A percentile compares a stretch with the other conserved stretches of the same genome.
Conservation (phyloP, 352 stramenopile genomes). For the Phytophthora pisi region DNA sequence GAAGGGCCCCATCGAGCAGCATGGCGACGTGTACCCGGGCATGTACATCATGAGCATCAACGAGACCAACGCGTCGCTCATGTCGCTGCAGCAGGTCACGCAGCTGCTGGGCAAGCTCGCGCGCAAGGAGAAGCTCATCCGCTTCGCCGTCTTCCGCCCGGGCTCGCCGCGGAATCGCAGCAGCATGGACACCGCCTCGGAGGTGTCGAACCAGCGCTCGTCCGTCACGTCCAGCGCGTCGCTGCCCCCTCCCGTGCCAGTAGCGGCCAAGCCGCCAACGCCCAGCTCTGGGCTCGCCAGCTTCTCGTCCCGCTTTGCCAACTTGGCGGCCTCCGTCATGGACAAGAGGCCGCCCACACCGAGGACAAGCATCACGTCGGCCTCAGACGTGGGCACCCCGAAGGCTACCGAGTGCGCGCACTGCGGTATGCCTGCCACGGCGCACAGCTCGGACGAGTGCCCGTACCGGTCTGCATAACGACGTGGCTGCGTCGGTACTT, state of each 20-base stretch:
- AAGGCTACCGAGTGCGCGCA: constrained; percentile 51
- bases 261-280: constrained; percentile 40
- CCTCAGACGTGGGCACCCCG: constrained; percentile 22
- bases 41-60: constrained; percentile 92
- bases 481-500: not conserved
- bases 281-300: constrained; percentile 33
- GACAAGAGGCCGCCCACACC: constrained; percentile 57
- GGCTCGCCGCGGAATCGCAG: constrained; percentile 52
- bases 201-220: constrained; percentile 48
- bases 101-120: constrained; percentile 74
- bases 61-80: constrained; percentile 82
- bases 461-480: constrained; percentile 44
- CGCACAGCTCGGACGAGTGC: constrained; percentile 54
- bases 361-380: constrained; percentile 29
- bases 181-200: constrained; percentile 48
- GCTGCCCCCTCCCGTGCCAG: constrained; percentile 43
- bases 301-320: constrained; percentile 69
- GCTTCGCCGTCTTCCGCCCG: constrained; percentile 75
- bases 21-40: constrained; percentile 69
- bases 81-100: constrained; percentile 77
- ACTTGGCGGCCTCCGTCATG: constrained; percentile 55
- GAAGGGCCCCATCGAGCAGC: constrained; percentile 66
- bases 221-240: constrained; percentile 44
- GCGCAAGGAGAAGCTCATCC: constrained; percentile 82
- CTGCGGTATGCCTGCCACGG: constrained; percentile 50